phyloP scores from a whole-genome alignment of 1,139 yeast genomes.

The Candida gigantensis region DNA sequence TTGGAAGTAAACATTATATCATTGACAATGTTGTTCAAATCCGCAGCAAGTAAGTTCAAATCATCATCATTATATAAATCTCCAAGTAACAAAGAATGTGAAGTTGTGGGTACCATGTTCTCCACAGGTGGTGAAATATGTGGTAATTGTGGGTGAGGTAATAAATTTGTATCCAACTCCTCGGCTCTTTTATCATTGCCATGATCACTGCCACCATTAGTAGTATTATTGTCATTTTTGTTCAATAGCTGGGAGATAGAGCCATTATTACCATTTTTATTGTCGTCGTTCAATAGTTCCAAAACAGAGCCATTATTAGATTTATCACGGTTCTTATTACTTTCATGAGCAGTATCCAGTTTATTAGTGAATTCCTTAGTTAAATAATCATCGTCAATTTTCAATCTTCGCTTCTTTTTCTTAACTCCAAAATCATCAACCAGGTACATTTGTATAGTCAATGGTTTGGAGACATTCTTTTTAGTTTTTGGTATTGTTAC shows the following conservation, averaged over 20 bases:
- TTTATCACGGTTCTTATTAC: not conserved
- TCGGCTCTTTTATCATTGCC: not conserved
- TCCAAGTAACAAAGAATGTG: constrained; percentile 10
- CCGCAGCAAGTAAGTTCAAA: constrained; percentile 32
- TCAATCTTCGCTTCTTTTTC: constrained; percentile 9
- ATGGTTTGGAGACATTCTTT: constrained; percentile 11
- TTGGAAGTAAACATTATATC: constrained; percentile 32
- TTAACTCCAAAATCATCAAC: constrained; percentile 14
- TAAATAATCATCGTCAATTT: constrained; percentile 4
- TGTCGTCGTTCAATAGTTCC: no score
- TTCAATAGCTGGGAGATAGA: not conserved
- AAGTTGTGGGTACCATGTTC: not conserved
- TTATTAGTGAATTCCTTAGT: constrained; percentile 1
- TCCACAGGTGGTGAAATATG: not conserved
- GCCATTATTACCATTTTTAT: not conserved
- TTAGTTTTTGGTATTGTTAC: constrained; percentile 1
- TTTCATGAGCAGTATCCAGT: not conserved
- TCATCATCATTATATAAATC: constrained; percentile 25
- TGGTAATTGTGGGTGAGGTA: constrained; percentile 3
- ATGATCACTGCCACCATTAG: no score
- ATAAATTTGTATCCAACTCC: not conserved
- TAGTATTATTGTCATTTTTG: not conserved
- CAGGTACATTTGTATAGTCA: constrained; percentile 18
- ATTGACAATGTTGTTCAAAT: constrained; percentile 34
- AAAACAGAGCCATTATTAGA: not conserved